Percentiles rank a stretch among this genome's conserved stretches.
phyloP scores from a whole-genome alignment of 106 monocot genomes.

The Hemerocallis citrina region DNA sequence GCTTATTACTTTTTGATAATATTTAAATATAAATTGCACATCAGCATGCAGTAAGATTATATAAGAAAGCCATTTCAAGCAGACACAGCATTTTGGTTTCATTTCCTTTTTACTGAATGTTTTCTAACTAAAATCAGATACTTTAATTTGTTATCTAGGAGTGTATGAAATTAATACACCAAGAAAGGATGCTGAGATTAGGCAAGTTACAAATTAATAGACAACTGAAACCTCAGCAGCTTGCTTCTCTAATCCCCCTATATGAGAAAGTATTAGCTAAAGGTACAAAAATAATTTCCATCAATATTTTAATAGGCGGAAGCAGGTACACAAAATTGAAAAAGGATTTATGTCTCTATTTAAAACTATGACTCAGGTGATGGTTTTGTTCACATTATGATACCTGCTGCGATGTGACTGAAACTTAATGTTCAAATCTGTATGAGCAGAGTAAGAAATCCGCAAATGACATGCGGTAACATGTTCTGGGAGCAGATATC shows the following conservation, averaged over 20 bases:
- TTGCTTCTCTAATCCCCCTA: constrained; percentile 3
- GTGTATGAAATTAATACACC: background rate
- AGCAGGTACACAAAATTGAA: background rate
- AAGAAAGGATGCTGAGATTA: background rate
- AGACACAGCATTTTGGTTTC: too few species aligned
- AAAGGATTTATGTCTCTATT: background rate
- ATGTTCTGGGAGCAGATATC: constrained; percentile 94
- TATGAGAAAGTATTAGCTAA: constrained; percentile 5
- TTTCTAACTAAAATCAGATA: background rate
- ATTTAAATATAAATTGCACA: background rate
- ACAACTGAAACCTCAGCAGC: background rate
- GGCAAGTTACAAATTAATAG: constrained; percentile 2
- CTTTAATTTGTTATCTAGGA: background rate
- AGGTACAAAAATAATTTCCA: background rate
- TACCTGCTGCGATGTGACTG: constrained; percentile 99
- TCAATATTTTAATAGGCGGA: background rate
- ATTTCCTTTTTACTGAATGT: background rate
- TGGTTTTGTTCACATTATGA: background rate
- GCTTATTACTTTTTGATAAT: background rate
- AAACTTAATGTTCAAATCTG: constrained; percentile 97
- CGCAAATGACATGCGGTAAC: constrained; percentile 73
- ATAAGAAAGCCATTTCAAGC: background rate
- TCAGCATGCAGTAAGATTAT: background rate
- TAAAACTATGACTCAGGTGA: background rate
- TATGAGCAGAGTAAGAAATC: constrained; percentile 93